Evolutionary conservation across 2,329 filamentous ascomycete species (phyloP).

Genomic region (Phoma sp.): DNA sequence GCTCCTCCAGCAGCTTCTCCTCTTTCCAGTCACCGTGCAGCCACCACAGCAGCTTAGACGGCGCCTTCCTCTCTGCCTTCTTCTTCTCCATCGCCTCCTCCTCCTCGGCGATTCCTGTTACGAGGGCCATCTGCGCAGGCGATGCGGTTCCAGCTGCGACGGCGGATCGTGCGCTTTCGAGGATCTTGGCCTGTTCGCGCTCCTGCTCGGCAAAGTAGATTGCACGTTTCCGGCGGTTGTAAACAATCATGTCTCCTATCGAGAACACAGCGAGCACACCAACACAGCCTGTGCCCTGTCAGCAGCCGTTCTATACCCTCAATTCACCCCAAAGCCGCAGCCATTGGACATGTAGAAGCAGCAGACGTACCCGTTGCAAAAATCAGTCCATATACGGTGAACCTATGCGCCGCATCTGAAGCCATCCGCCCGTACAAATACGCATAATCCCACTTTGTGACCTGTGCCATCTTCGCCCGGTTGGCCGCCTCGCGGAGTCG

Average conservation of each 20-base stretch:
- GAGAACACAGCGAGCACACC: conserved; percentile 69
- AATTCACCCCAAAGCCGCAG: background rate
- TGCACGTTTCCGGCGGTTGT: conserved; percentile 69
- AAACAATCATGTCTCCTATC: conserved; percentile 69
- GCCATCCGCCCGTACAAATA: conserved; percentile 46
- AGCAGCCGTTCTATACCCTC: background rate
- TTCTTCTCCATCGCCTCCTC: conserved; percentile 56
- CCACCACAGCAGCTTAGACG: conserved; percentile 44
- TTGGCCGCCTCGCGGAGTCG: conserved; percentile 58
- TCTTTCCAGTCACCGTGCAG: conserved; percentile 48
- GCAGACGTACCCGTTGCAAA: conserved; percentile 62
- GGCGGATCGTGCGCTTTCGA: conserved; percentile 54
- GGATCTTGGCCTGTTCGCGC: conserved; percentile 50
- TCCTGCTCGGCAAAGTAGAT: conserved; percentile 65
- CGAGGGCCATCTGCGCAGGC: conserved; percentile 59
- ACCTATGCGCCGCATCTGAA: conserved; percentile 67
- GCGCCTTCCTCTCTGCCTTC: conserved; percentile 41
- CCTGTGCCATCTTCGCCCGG: conserved; percentile 56
- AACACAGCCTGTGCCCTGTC: conserved; percentile 56
- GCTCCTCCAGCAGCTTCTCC: conserved; percentile 44
- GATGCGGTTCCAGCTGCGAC: conserved; percentile 53
- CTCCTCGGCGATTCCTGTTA: conserved; percentile 67
- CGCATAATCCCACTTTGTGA: conserved; percentile 59
- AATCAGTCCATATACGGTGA: conserved; percentile 66
- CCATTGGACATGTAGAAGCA: conserved; percentile 16